These are phyloP conservation scores for Didymella pomorum DNA, from an alignment of 2,329 filamentous ascomycete species.

Conservation along the genomic window DNA sequence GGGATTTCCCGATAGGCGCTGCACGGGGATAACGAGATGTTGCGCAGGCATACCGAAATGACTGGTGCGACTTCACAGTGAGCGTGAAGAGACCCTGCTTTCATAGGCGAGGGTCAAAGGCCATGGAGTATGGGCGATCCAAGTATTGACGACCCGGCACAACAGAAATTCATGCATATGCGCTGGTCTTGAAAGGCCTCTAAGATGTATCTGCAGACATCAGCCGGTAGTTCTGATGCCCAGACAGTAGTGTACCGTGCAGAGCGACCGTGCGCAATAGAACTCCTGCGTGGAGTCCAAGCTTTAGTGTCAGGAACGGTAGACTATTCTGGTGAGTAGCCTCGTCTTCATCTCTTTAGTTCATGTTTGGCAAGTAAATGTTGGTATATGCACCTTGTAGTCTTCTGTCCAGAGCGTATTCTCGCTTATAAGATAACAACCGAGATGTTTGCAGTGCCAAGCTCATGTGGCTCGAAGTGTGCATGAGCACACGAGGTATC, in stretches of 20 bases:
- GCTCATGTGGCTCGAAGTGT: neutral
- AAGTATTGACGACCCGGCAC: neutral
- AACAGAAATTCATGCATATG: neutral
- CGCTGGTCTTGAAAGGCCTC: neutral
- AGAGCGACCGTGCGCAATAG: neutral
- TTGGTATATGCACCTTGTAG: too few relatives aligned
- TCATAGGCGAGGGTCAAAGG: neutral
- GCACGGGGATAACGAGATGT: neutral
- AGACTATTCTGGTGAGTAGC: neutral
- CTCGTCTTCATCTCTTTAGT: slow-evolving; percentile 3
- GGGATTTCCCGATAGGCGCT: neutral
- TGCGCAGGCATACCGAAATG: neutral
- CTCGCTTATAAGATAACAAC: neutral
- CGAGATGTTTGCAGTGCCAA: neutral
- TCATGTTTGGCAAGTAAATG: neutral
- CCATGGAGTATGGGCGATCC: neutral
- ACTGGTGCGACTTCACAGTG: neutral
- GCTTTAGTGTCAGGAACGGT: neutral
- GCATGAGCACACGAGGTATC: neutral
- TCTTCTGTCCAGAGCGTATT: neutral
- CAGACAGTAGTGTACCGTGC: neutral
- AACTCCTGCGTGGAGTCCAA: neutral
- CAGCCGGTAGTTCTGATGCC: neutral
- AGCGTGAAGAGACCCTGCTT: neutral
- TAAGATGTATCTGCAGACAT: neutral